phyloP scores from a whole-genome alignment of 1,284 basidiomycete species.

The Fomitiporia mediterranea region DNA sequence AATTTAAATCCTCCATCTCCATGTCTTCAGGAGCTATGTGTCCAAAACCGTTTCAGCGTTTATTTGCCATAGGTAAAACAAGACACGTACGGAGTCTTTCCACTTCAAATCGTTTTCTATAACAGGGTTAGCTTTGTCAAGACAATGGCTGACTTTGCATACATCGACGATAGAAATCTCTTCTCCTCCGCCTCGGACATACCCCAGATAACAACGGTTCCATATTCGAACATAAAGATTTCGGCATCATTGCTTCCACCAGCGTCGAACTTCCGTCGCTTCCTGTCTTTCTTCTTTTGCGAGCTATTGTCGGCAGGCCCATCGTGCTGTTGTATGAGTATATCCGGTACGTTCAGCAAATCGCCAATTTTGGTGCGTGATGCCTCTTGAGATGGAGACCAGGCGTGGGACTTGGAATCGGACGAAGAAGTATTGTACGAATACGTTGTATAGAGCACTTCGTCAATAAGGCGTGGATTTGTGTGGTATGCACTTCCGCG shows the following conservation, averaged over 20 bases:
- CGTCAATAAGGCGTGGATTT: constrained; percentile 75
- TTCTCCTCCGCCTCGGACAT: constrained; percentile 93
- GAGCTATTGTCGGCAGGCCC: constrained; percentile 22
- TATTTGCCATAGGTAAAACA: neutral
- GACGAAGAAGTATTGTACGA: constrained; percentile 44
- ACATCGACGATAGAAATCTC: constrained; percentile 85
- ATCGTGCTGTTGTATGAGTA: constrained; percentile 34
- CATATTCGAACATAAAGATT: constrained; percentile 92
- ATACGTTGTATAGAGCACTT: constrained; percentile 82
- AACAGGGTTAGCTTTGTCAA: constrained; percentile 21
- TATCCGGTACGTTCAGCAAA: constrained; percentile 68
- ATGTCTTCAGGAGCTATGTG: constrained; percentile 73
- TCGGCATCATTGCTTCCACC: constrained; percentile 69
- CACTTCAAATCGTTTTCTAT: constrained; percentile 87
- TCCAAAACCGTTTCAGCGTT: no score
- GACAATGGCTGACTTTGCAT: constrained; percentile 32
- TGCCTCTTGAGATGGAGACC: constrained; percentile 20
- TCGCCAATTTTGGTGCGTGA: constrained; percentile 45
- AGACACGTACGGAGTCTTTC: constrained; percentile 68
- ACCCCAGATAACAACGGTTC: constrained; percentile 94
- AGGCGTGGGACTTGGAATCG: constrained; percentile 30
- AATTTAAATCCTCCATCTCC: constrained; percentile 96
- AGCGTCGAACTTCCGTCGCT: constrained; percentile 59
- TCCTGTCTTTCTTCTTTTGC: constrained; percentile 34
- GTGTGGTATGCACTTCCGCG: constrained; percentile 79